Percentiles rank a stretch among this genome's conserved stretches.
Conservation (phyloP, 352 stramenopile genomes). For the Albugo laibachii region DNA sequence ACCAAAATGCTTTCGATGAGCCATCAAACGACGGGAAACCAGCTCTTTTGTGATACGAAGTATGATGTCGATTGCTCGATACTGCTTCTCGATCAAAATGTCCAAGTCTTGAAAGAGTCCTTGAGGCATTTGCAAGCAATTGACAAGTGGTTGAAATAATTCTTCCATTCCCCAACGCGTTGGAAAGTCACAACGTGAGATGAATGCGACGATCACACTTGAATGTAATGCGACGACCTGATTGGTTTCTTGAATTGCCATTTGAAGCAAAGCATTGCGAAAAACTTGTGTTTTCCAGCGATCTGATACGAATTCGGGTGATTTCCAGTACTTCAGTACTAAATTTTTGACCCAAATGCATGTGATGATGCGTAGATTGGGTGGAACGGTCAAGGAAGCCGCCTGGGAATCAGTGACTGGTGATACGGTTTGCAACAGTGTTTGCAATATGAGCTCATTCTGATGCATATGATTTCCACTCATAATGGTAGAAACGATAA, state of each 20-base stretch:
- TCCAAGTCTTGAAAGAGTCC: constrained; percentile 4
- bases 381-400: background rate
- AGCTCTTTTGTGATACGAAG: constrained; percentile 70
- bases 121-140: constrained; percentile 16
- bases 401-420: no score
- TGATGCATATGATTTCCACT: no score
- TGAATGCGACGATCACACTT: constrained; percentile 33
- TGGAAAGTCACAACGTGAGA: constrained; percentile 60
- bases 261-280: constrained; percentile 30
- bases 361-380: constrained; percentile 34
- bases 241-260: constrained; percentile 41
- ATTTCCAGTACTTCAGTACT: constrained; percentile 28
- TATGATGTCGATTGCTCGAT: constrained; percentile 27
- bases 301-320: constrained; percentile 9
- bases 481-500: no score
- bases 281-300: constrained; percentile 12
- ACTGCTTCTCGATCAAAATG: constrained; percentile 6
- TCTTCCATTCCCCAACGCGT: constrained; percentile 34
- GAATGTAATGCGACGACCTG: constrained; percentile 34
- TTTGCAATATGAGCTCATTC: no score
- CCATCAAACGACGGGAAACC: constrained; percentile 45
- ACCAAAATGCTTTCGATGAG: constrained; percentile 66
- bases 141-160: constrained; percentile 42
- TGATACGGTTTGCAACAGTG: no score
- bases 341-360: constrained; percentile 67